Evolutionary conservation across 768 basidiomycete genomes (phyloP).

Genomic region (Kwoniella shandongensis): DNA sequence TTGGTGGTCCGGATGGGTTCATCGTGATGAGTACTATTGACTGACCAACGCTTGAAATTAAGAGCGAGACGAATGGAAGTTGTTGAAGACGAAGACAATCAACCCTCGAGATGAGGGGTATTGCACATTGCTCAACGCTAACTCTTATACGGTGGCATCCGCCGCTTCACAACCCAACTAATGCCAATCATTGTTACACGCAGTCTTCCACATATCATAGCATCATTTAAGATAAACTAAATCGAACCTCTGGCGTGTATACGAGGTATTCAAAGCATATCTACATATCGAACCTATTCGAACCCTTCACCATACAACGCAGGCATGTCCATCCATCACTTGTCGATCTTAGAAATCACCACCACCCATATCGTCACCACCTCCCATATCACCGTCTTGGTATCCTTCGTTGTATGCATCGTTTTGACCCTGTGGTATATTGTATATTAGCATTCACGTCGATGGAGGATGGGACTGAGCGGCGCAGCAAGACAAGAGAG

Average conservation of each 20-base stretch:
- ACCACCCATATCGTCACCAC: constrained; percentile 31
- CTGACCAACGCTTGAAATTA: neutral
- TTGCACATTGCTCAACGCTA: too few relatives aligned
- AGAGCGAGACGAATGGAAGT: too few relatives aligned
- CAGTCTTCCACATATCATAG: too few relatives aligned
- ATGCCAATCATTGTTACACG: too few relatives aligned
- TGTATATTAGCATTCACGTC: too few relatives aligned
- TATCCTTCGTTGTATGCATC: constrained; percentile 42
- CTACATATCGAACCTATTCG: too few relatives aligned
- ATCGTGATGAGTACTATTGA: constrained; percentile 19
- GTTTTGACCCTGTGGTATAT: constrained; percentile 25
- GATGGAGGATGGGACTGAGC: too few relatives aligned
- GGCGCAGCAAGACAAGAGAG: too few relatives aligned
- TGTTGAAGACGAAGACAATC: neutral
- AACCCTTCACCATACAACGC: too few relatives aligned
- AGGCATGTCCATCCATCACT: neutral
- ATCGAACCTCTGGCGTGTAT: neutral
- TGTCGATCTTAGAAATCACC: constrained; percentile 22
- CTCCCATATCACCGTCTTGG: constrained; percentile 31
- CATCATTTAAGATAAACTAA: too few relatives aligned
- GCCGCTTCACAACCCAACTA: too few relatives aligned
- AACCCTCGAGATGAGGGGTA: neutral
- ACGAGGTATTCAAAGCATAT: neutral
- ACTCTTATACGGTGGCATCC: too few relatives aligned
- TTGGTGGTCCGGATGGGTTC: constrained; percentile 36